phyloP scores from a whole-genome alignment of 1,139 yeast genomes.

The Lodderomyces beijingensis region DNA sequence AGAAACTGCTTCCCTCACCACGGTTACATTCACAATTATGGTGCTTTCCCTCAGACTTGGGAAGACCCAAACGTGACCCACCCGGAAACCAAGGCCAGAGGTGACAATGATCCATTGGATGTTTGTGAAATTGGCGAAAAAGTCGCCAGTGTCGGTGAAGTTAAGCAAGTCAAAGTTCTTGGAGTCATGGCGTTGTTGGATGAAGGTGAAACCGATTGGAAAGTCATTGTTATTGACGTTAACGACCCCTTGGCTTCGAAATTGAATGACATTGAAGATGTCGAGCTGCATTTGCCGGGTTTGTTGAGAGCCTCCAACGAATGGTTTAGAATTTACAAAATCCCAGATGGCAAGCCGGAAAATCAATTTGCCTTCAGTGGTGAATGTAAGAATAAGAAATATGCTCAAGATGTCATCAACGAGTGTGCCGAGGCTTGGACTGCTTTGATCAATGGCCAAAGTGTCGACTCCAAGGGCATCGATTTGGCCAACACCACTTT shows the following conservation, averaged over 20 bases:
- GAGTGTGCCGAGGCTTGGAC: conserved; percentile 84
- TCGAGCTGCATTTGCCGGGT: conserved; percentile 79
- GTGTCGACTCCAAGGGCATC: conserved; percentile 48
- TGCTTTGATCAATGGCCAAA: conserved; percentile 53
- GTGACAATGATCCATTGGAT: conserved; percentile 96
- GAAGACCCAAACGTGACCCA: conserved; percentile 61
- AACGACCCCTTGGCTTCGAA: conserved; percentile 76
- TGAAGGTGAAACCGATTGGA: conserved; percentile 99
- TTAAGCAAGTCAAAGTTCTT: conserved; percentile 80
- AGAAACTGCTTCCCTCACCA: conserved; percentile 94
- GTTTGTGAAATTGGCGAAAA: conserved; percentile 88
- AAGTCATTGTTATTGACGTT: conserved; percentile 78
- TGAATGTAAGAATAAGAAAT: conserved; percentile 63
- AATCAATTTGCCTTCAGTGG: conserved; percentile 86
- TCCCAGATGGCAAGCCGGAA: conserved; percentile 89
- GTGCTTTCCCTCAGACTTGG: conserved; percentile 99
- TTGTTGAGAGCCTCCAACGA: conserved; percentile 76
- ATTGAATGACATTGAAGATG: conserved; percentile 78
- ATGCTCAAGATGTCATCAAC: conserved; percentile 65
- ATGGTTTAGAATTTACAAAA: conserved; percentile 95
- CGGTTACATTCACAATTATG: conserved; percentile 94
- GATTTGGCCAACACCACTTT: conserved; percentile 74
- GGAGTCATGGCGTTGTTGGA: conserved; percentile 94
- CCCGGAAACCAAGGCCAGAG: conserved; percentile 78
- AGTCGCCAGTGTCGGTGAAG: conserved; percentile 66